These are phyloP conservation scores for Neurospora tetraspora DNA, from an alignment of 495 filamentous ascomycete genomes.

Conservation along the genomic window DNA sequence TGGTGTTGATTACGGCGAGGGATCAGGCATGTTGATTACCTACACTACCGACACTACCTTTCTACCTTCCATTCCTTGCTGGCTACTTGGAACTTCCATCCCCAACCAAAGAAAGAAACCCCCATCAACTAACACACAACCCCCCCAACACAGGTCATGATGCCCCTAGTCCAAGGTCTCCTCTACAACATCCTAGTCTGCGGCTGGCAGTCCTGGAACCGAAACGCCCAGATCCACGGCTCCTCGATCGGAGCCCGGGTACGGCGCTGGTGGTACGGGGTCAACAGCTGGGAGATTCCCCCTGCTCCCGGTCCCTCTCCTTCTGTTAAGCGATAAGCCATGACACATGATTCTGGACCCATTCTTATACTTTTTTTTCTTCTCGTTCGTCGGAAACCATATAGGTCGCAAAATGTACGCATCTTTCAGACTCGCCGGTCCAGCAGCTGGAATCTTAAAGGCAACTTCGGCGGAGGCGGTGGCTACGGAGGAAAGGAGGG, in stretches of 20 bases:
- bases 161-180: constrained; percentile 74
- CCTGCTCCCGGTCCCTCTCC: neutral
- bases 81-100: neutral
- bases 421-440: neutral
- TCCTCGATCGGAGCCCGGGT: constrained; percentile 58
- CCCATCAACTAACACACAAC: neutral
- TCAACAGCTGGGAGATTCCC: constrained; percentile 75
- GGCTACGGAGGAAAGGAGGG: neutral
- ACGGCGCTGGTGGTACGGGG: constrained; percentile 81
- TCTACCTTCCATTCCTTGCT: neutral
- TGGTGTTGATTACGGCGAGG: constrained; percentile 73
- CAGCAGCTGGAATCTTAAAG: neutral
- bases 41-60: neutral
- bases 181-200: constrained; percentile 69
- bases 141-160: constrained; percentile 48
- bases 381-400: neutral
- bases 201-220: constrained; percentile 82
- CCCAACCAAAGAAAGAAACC: neutral
- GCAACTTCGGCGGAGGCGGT: neutral
- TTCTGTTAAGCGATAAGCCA: neutral
- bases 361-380: neutral
- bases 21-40: constrained; percentile 59
- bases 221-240: constrained; percentile 57
- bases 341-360: no score
- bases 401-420: neutral